A percentile compares a stretch with the other conserved stretches of the same genome.
Conservation (phyloP, 2,329 filamentous ascomycete genomes). For the Parastagonospora nodorum region DNA sequence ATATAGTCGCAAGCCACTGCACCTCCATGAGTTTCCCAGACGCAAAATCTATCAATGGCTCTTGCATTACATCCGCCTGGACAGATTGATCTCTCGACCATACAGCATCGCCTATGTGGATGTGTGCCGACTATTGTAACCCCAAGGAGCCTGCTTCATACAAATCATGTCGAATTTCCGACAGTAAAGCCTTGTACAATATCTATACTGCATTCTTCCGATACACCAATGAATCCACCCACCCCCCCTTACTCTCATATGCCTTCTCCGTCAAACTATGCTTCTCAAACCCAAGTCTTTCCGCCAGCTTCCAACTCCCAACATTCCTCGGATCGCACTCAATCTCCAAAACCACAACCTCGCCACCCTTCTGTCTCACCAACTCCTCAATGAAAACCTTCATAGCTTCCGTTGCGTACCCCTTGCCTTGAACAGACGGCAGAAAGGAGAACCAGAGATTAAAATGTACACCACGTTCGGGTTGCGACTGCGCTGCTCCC, state of each 20-base stretch:
- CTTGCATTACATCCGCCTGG: too few relatives aligned
- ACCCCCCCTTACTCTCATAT: conserved; percentile 40
- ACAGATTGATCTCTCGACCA: neutral
- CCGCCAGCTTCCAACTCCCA: conserved; percentile 35
- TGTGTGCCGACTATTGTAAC: too few relatives aligned
- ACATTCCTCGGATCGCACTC: conserved; percentile 44
- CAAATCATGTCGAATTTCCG: too few relatives aligned
- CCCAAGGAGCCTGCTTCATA: too few relatives aligned
- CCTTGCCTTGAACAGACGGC: conserved; percentile 27
- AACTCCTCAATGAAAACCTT: conserved; percentile 28
- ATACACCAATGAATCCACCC: conserved; percentile 39
- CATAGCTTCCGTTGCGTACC: conserved; percentile 41
- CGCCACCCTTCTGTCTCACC: conserved; percentile 6
- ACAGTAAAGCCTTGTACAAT: too few relatives aligned
- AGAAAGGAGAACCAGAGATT: conserved; percentile 41
- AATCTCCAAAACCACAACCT: conserved; percentile 34
- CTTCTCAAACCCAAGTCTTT: conserved; percentile 35
- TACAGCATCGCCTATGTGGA: neutral
- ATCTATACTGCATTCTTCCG: too few relatives aligned
- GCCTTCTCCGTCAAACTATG: conserved; percentile 30
- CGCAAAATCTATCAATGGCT: too few relatives aligned
- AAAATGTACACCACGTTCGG: conserved; percentile 14
- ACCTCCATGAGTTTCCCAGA: too few relatives aligned
- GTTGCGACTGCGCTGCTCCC: conserved; percentile 24
- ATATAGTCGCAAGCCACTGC: too few relatives aligned